Evolutionary conservation across 2,329 filamentous ascomycete genomes (phyloP).

Genomic region (Colletotrichum sansevieriae): DNA sequence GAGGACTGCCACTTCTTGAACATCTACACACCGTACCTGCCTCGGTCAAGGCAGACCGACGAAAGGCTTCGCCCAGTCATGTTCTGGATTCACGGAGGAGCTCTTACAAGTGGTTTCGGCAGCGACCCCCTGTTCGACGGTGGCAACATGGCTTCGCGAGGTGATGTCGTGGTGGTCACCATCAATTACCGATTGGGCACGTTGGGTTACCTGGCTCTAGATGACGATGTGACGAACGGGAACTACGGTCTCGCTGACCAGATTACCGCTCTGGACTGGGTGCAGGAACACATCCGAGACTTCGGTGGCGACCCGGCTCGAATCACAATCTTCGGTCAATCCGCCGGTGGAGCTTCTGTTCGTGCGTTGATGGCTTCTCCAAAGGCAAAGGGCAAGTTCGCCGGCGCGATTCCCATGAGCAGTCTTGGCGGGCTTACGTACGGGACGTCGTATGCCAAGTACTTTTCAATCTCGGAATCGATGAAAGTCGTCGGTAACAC

Average conservation of each 20-base stretch:
- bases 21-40: constrained; percentile 58
- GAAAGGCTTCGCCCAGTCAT: constrained; percentile 60
- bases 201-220: constrained; percentile 69
- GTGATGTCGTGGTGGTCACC: constrained; percentile 65
- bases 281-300: constrained; percentile 63
- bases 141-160: constrained; percentile 59
- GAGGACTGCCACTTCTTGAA: constrained; percentile 62
- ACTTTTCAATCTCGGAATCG: constrained; percentile 67
- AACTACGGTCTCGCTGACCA: constrained; percentile 65
- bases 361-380: constrained; percentile 63
- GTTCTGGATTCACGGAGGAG: constrained; percentile 61
- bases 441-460: constrained; percentile 69
- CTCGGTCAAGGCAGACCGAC: constrained; percentile 45
- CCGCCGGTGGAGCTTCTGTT: constrained; percentile 66
- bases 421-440: constrained; percentile 62
- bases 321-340: constrained; percentile 68
- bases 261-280: constrained; percentile 63
- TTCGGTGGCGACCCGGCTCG: constrained; percentile 70
- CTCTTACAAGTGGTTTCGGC: constrained; percentile 55
- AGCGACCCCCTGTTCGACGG: constrained; percentile 60
- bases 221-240: constrained; percentile 59
- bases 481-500: constrained; percentile 62
- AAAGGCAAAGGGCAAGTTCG: constrained; percentile 60
- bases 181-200: constrained; percentile 73
- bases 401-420: constrained; percentile 59